A percentile compares a stretch with the other conserved stretches of the same genome.
Evolutionary conservation across 495 filamentous ascomycete genomes (phyloP).

Genomic region (Baudoinia panamericana): DNA sequence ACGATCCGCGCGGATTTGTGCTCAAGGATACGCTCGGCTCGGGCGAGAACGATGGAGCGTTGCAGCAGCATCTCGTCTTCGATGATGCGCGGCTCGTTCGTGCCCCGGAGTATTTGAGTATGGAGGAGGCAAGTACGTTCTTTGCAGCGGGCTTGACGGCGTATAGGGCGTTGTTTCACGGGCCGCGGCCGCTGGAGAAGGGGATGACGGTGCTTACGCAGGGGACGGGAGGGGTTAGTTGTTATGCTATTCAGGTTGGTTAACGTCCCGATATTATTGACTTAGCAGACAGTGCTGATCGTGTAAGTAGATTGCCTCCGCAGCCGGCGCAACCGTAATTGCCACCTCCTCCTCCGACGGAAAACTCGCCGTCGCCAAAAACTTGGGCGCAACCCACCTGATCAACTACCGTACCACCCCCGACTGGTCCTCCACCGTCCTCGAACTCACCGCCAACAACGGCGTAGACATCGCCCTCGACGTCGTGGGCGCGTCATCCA

Average conservation of each 20-base stretch:
- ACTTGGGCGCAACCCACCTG: constrained; percentile 31
- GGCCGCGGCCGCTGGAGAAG: constrained; percentile 15
- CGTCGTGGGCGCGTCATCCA: constrained; percentile 36
- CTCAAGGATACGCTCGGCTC: constrained; percentile 9
- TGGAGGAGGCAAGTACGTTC: constrained; percentile 25
- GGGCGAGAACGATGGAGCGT: constrained; percentile 11
- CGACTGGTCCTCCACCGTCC: constrained; percentile 32
- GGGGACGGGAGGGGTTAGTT: constrained; percentile 24
- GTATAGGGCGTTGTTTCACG: constrained; percentile 28
- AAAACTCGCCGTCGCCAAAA: constrained; percentile 31
- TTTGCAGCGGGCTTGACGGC: constrained; percentile 30
- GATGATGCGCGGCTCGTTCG: constrained; percentile 18
- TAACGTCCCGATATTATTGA: neutral
- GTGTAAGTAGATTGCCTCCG: constrained; percentile 12
- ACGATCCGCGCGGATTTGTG: constrained; percentile 10
- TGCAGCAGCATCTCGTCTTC: constrained; percentile 16
- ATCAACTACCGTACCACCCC: constrained; percentile 35
- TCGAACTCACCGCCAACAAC: constrained; percentile 26
- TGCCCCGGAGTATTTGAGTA: constrained; percentile 21
- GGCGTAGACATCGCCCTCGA: constrained; percentile 38
- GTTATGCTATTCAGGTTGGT: constrained; percentile 20
- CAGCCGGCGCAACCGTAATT: constrained; percentile 31
- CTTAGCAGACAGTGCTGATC: neutral
- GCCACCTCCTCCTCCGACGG: constrained; percentile 34
- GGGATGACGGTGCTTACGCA: constrained; percentile 23